Evolutionary conservation across 208 protist species (phyloP), one percentile per base, ranked within the genome.

Genomic region (Acanthamoeba culbertsoni): DNA sequence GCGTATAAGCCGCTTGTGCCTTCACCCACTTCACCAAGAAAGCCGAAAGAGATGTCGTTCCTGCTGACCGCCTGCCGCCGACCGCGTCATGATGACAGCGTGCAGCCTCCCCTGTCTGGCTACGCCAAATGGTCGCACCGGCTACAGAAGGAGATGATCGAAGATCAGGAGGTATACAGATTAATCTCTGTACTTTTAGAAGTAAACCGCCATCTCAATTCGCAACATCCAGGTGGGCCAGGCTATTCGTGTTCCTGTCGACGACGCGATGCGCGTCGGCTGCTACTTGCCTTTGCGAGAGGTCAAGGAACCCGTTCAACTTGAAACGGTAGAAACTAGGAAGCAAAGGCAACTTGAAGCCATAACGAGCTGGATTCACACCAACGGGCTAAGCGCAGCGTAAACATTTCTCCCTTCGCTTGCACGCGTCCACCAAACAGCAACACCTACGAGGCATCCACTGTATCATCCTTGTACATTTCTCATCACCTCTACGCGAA

Each of bases 61-160:
- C 68, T 79, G 20, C 68, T 79, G 12, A 20, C 68, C 10, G 20
- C 68, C 18, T 79, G 68, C 68, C 68, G 68, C 12, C 42, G 37
- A 40, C 33, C 68, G 37, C 16, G 37, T 6, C 68, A 40, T 40
- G 33, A 79, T 28, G 68, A 79, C 68, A 26, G 33, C 68, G 68
- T 79, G 33, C 68, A 79, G 68, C 68, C 68, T 20, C 68, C 68
- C 26, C 68, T 79, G 68, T 79, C 68, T 0, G 68, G 68, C 37
- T 79, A 79, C 28, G 68, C 68, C 68, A 79, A 79, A 40, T 79
- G 68, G 68, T 33, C 68, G 33, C 68, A 79, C 68, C 68, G 68
- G 6, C 37, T 79, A 10, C 68, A 79, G 68, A 48, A 79, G 40
- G 68, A 79, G 26, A 33, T 79, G 37, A 26, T 51, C 0, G 7